Evolutionary conservation across 441 rosid genomes (phyloP).

Genomic region (Eruca vesicaria): DNA sequence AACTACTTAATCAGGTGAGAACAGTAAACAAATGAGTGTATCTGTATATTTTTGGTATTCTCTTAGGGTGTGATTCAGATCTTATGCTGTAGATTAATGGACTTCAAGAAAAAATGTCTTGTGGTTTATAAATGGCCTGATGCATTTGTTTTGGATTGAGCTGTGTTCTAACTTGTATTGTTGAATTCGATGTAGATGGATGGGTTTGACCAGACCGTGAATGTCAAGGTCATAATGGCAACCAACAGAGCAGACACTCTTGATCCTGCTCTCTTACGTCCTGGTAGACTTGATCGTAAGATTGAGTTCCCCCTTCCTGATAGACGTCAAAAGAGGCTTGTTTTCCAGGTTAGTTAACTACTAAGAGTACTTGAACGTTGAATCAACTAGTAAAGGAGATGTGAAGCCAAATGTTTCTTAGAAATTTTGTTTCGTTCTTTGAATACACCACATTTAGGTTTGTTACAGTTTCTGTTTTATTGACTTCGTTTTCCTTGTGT

Average conservation of each 20-base stretch:
- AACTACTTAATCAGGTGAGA: conserved; percentile 86
- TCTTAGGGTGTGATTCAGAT: not conserved
- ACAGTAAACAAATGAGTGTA: not conserved
- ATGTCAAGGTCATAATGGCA: conserved; percentile 98
- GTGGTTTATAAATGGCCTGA: not conserved
- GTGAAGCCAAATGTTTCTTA: not conserved
- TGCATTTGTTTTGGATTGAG: not conserved
- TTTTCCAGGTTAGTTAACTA: conserved; percentile 70
- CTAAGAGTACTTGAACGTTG: not conserved
- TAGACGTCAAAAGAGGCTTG: conserved; percentile 97
- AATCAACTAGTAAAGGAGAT: not conserved
- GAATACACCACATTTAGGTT: not conserved
- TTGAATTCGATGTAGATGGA: conserved; percentile 66
- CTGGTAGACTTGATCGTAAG: conserved; percentile 95
- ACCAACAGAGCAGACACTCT: conserved; percentile 97
- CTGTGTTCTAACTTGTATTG: conserved; percentile 11
- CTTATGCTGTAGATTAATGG: not conserved
- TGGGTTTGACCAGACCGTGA: conserved; percentile 97
- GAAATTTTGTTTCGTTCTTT: not conserved
- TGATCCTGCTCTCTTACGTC: conserved; percentile 98
- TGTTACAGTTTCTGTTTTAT: not conserved
- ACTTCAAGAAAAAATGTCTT: not conserved
- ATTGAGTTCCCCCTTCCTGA: conserved; percentile 97
- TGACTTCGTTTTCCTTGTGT: conserved; percentile 14
- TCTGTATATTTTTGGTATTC: not conserved